phyloP scores from a whole-genome alignment of 345 rosid genomes.

The Populus euphratica region DNA sequence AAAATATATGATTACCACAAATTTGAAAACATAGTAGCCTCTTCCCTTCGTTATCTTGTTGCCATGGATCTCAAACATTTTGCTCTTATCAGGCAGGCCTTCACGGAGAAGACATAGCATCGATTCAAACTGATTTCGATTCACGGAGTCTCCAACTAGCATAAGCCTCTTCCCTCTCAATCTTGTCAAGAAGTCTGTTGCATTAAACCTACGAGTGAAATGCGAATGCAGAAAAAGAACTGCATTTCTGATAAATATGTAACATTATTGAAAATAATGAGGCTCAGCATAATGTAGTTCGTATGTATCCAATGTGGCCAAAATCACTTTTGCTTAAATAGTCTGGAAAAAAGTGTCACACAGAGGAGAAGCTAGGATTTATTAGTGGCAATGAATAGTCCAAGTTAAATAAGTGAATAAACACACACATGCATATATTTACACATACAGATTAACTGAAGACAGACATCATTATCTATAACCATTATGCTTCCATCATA shows the following conservation, averaged over 20 bases:
- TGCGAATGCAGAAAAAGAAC: constrained; percentile 28
- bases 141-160: constrained; percentile 97
- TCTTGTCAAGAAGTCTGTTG: constrained; percentile 83
- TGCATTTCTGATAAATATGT: constrained; percentile 6
- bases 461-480: no score
- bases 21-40: constrained; percentile 73
- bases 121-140: constrained; percentile 89
- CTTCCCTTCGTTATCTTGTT: constrained; percentile 79
- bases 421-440: background rate
- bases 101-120: constrained; percentile 78
- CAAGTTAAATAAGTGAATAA: background rate
- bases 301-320: background rate
- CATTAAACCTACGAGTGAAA: constrained; percentile 79
- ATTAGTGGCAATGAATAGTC: background rate
- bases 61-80: constrained; percentile 77
- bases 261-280: background rate
- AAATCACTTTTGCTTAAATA: background rate
- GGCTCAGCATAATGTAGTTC: background rate
- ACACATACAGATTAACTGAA: no score
- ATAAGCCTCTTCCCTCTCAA: constrained; percentile 74
- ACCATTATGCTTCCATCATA: no score
- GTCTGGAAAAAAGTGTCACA: background rate
- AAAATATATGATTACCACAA: constrained; percentile 47
- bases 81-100: constrained; percentile 59
- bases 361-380: background rate